Evolutionary conservation across 2,329 filamentous ascomycete genomes (phyloP).

Genomic region (Ascochyta rabiei): DNA sequence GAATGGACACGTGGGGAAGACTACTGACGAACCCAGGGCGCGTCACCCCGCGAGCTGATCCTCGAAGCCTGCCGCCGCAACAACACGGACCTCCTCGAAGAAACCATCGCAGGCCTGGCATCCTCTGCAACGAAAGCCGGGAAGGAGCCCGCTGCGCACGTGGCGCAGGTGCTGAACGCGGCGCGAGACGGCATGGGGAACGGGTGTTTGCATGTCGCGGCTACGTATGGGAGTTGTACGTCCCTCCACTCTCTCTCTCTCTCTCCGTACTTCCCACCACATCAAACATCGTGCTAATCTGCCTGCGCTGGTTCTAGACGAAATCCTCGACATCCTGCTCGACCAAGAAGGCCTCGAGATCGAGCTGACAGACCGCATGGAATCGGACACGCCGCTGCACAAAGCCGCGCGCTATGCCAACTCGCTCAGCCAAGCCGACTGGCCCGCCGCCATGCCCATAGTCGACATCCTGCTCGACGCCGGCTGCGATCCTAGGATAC

Average conservation of each 20-base stretch:
- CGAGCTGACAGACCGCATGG: conserved; percentile 73
- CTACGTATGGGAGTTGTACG: conserved; percentile 82
- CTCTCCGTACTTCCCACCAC: background rate
- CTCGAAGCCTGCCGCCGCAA: conserved; percentile 93
- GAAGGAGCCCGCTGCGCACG: conserved; percentile 60
- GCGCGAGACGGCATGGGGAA: conserved; percentile 87
- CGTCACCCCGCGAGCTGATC: conserved; percentile 81
- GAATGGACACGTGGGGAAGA: background rate
- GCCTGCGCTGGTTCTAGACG: conserved; percentile 64
- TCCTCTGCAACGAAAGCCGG: conserved; percentile 56
- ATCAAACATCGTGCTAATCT: too few relatives aligned
- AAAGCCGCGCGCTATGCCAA: conserved; percentile 79
- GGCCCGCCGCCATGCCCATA: conserved; percentile 70
- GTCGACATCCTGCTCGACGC: conserved; percentile 84
- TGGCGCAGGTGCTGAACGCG: conserved; percentile 80
- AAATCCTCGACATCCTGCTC: conserved; percentile 80
- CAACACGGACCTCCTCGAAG: conserved; percentile 82
- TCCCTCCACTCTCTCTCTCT: conserved; percentile 22
- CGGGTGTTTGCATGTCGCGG: conserved; percentile 87
- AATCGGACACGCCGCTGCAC: conserved; percentile 81
- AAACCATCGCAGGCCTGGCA: conserved; percentile 67
- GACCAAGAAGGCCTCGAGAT: conserved; percentile 86
- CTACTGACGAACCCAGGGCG: conserved; percentile 65
- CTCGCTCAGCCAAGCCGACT: conserved; percentile 66
- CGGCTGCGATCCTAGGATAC: conserved; percentile 67